Conservation (phyloP, 2,329 filamentous ascomycete genomes). For the Colletotrichum magnum region DNA sequence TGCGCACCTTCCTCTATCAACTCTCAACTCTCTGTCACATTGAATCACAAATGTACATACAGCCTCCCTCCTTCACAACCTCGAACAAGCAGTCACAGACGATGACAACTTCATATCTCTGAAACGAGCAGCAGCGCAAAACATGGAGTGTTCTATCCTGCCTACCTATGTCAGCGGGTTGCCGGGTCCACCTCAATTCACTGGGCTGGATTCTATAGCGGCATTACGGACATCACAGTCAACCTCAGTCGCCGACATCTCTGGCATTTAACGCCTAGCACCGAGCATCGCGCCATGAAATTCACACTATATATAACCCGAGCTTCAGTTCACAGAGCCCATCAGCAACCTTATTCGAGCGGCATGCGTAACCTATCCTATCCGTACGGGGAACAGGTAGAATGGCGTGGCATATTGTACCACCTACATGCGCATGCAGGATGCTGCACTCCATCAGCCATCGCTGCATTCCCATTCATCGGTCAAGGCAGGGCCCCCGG, state of each 20-base stretch:
- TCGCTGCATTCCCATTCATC: slow-evolving; percentile 24
- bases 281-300: no score
- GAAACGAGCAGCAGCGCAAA: slow-evolving; percentile 7
- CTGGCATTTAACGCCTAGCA: no score
- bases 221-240: neutral
- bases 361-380: slow-evolving; percentile 17
- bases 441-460: slow-evolving; percentile 27
- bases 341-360: slow-evolving; percentile 26
- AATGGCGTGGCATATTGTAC: slow-evolving; percentile 22
- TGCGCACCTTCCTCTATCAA: no score
- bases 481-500: slow-evolving; percentile 22
- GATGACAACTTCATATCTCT: slow-evolving; percentile 20
- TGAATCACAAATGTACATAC: no score
- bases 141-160: neutral
- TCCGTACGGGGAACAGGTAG: slow-evolving; percentile 14
- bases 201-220: neutral
- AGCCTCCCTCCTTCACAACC: slow-evolving; percentile 3
- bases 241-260: neutral
- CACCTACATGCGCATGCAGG: slow-evolving; percentile 31
- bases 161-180: neutral
- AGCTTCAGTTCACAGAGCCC: neutral
- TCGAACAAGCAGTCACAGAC: neutral
- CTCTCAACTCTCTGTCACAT: no score
- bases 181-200: neutral
- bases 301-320: no score